A percentile compares a stretch with the other conserved stretches of the same genome.
phyloP scores from a whole-genome alignment of 805 yeast species.

The Dipodascus geniculatus region DNA sequence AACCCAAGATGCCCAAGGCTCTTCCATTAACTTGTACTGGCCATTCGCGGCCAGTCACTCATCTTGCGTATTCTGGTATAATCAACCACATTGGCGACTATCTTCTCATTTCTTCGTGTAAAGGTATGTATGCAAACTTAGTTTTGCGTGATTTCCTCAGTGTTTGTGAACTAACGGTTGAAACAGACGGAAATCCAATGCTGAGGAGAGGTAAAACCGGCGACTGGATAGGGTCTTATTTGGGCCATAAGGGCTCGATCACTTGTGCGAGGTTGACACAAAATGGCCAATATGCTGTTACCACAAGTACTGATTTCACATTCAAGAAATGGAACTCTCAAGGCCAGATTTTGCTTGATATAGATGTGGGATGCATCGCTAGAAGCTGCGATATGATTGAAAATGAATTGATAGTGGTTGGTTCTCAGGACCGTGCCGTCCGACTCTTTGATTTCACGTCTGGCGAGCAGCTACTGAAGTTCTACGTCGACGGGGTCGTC shows the following conservation, averaged over 20 bases:
- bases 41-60: constrained; percentile 26
- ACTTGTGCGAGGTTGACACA: constrained; percentile 22
- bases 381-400: constrained; percentile 12
- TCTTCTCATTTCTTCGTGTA: constrained; percentile 23
- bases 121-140: constrained; percentile 16
- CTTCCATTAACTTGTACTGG: constrained; percentile 26
- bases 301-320: constrained; percentile 26
- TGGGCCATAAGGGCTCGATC: constrained; percentile 27
- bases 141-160: neutral
- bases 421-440: constrained; percentile 20
- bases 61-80: constrained; percentile 19
- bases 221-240: constrained; percentile 27
- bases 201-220: constrained; percentile 26
- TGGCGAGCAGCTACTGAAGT: constrained; percentile 10
- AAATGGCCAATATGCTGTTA: constrained; percentile 16
- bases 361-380: constrained; percentile 12
- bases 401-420: constrained; percentile 13
- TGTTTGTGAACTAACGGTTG: neutral
- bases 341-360: neutral
- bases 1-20: constrained; percentile 13
- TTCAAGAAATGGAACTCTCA: constrained; percentile 16
- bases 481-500: constrained; percentile 15
- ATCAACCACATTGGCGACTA: constrained; percentile 10
- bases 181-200: constrained; percentile 24
- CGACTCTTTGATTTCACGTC: constrained; percentile 16